A percentile compares a stretch with the other conserved stretches of the same genome.
Evolutionary conservation across 2,329 filamentous ascomycete genomes (phyloP).

Genomic region (Claviceps citrina): DNA sequence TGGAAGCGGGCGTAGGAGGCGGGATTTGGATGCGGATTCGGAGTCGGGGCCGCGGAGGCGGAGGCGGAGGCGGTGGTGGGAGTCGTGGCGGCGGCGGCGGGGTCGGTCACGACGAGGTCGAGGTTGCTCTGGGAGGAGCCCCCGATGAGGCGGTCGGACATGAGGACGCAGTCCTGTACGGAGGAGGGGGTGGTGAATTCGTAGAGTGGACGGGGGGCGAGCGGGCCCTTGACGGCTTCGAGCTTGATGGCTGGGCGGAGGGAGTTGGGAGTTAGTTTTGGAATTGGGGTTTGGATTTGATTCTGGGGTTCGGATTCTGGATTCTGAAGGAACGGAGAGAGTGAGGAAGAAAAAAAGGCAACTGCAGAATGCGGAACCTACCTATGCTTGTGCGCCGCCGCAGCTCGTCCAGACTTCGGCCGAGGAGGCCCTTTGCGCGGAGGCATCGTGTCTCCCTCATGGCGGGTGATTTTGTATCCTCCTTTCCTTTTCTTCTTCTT

Average conservation of each 20-base stretch:
- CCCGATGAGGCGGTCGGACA: slow-evolving; percentile 77
- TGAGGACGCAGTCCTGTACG: slow-evolving; percentile 49
- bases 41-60: slow-evolving; percentile 4
- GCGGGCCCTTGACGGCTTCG: slow-evolving; percentile 52
- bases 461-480: too few species aligned
- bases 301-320: too few species aligned
- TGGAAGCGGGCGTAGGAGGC: slow-evolving; percentile 60
- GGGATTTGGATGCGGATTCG: slow-evolving; percentile 9
- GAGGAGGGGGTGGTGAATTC: slow-evolving; percentile 40
- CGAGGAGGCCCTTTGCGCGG: slow-evolving; percentile 38
- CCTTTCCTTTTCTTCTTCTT: too few species aligned
- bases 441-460: slow-evolving; percentile 33
- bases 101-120: slow-evolving; percentile 40
- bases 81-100: not conserved
- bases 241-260: slow-evolving; percentile 45
- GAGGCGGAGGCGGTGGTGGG: slow-evolving; percentile 11
- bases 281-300: too few species aligned
- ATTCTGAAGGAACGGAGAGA: not conserved
- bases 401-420: slow-evolving; percentile 45
- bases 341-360: not conserved
- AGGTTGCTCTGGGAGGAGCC: slow-evolving; percentile 65
- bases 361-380: slow-evolving; percentile 18
- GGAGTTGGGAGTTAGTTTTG: too few species aligned
- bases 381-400: slow-evolving; percentile 40
- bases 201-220: slow-evolving; percentile 48